Conservation (phyloP, 225 moss, liverwort and hornwort species). For the Lunularia cruciata region DNA sequence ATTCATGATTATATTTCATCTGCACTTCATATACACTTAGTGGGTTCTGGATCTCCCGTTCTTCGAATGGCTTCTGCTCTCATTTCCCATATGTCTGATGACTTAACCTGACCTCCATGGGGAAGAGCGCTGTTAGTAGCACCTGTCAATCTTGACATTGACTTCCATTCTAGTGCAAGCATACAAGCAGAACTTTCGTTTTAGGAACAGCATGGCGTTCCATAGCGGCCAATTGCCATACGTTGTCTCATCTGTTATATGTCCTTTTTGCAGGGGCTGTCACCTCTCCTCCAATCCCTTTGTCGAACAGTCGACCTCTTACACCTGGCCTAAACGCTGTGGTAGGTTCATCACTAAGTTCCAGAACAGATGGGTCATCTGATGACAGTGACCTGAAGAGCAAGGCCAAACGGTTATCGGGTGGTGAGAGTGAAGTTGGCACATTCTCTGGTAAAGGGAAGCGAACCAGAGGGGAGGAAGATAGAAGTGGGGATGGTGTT, state of each 20-base stretch:
- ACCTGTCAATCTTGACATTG: no score
- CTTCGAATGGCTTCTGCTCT: no score
- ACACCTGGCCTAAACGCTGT: conserved; percentile 74
- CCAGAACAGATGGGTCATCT: conserved; percentile 61
- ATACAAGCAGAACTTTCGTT: no score
- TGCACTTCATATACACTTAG: no score
- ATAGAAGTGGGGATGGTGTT: conserved; percentile 54
- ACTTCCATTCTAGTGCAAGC: no score
- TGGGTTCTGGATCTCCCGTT: no score
- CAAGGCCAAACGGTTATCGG: conserved; percentile 61
- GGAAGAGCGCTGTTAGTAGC: no score
- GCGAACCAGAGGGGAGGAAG: conserved; percentile 63
- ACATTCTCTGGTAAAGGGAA: conserved; percentile 74
- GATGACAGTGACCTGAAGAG: conserved; percentile 68
- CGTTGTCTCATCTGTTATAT: not conserved
- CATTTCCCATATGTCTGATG: no score
- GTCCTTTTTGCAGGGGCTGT: conserved; percentile 70
- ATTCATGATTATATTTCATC: no score
- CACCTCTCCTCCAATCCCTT: conserved; percentile 75
- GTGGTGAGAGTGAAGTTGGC: conserved; percentile 64
- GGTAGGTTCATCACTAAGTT: conserved; percentile 72
- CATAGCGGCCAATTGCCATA: not conserved
- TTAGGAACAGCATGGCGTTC: no score
- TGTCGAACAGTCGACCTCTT: conserved; percentile 72
- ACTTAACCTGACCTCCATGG: no score